Evolutionary conservation across 495 filamentous ascomycete species (phyloP).

Genomic region (Penicillium robsamsonii): DNA sequence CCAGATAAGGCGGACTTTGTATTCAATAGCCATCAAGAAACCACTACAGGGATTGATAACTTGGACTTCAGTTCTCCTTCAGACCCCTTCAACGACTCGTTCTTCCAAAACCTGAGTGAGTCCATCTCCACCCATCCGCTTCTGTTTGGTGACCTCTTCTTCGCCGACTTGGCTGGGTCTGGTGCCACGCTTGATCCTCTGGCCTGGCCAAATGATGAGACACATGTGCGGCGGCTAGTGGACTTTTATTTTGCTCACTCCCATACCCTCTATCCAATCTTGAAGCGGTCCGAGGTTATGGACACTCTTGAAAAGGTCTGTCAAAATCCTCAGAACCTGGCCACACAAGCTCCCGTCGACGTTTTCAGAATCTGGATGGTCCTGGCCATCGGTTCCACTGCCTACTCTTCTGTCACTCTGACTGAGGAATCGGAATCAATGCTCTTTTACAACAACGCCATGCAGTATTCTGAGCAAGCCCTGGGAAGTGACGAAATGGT

Average conservation of each 20-base stretch:
- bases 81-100: slow-evolving; percentile 14
- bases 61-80: slow-evolving; percentile 4
- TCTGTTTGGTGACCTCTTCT: slow-evolving; percentile 16
- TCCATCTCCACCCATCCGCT: slow-evolving; percentile 21
- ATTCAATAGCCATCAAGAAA: slow-evolving; percentile 26
- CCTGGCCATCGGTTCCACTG: slow-evolving; percentile 40
- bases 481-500: slow-evolving; percentile 40
- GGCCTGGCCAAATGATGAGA: slow-evolving; percentile 19
- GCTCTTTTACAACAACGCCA: slow-evolving; percentile 36
- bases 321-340: slow-evolving; percentile 25
- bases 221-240: slow-evolving; percentile 30
- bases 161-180: not conserved
- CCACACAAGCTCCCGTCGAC: slow-evolving; percentile 29
- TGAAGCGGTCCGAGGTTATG: slow-evolving; percentile 30
- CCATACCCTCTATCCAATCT: slow-evolving; percentile 40
- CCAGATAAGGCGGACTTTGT: slow-evolving; percentile 44
- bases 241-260: slow-evolving; percentile 45
- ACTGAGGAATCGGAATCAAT: slow-evolving; percentile 39
- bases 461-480: slow-evolving; percentile 37
- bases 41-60: not conserved
- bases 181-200: slow-evolving; percentile 20
- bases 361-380: slow-evolving; percentile 43
- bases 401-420: slow-evolving; percentile 36
- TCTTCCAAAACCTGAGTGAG: slow-evolving; percentile 19
- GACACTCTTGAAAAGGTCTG: slow-evolving; percentile 29